A percentile compares a stretch with the other conserved stretches of the same genome.
phyloP scores from a whole-genome alignment of 495 filamentous ascomycete genomes.

The Amphirosellinia nigrospora region DNA sequence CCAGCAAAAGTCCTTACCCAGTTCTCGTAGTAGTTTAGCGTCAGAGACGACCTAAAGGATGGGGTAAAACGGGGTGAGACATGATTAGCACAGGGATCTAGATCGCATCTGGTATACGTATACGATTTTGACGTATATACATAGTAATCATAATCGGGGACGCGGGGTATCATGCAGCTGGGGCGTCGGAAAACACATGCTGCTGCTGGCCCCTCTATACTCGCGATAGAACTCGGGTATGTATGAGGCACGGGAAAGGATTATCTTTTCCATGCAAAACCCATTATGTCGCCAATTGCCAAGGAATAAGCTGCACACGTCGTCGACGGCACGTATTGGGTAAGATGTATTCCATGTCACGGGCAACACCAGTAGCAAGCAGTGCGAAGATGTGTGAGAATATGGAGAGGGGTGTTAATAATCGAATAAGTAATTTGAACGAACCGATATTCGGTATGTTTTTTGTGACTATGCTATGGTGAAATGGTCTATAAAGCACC shows the following conservation, averaged over 20 bases:
- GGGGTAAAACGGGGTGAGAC: not conserved
- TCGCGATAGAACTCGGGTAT: not conserved
- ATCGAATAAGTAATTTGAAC: not conserved
- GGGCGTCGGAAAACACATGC: not conserved
- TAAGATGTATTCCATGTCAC: no score
- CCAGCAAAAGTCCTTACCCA: not conserved
- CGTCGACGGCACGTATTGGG: not conserved
- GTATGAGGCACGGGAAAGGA: not conserved
- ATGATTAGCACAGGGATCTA: not conserved
- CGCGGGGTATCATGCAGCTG: not conserved
- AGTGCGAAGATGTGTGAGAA: not conserved
- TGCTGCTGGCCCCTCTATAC: constrained; percentile 7
- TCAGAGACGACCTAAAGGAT: not conserved
- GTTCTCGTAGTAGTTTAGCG: not conserved
- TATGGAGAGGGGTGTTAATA: no score
- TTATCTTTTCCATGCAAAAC: not conserved
- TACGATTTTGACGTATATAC: no score
- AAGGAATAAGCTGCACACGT: no score
- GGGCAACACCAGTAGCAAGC: no score
- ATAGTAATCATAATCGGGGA: not conserved
- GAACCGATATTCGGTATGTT: not conserved
- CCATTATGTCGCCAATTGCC: not conserved
- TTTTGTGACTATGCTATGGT: not conserved
- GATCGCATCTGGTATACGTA: not conserved
- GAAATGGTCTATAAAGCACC: not conserved